Evolutionary conservation across 78 protist species (phyloP), one percentile per base, ranked within the genome.

Genomic region (Pelomyxa schiedti): DNA sequence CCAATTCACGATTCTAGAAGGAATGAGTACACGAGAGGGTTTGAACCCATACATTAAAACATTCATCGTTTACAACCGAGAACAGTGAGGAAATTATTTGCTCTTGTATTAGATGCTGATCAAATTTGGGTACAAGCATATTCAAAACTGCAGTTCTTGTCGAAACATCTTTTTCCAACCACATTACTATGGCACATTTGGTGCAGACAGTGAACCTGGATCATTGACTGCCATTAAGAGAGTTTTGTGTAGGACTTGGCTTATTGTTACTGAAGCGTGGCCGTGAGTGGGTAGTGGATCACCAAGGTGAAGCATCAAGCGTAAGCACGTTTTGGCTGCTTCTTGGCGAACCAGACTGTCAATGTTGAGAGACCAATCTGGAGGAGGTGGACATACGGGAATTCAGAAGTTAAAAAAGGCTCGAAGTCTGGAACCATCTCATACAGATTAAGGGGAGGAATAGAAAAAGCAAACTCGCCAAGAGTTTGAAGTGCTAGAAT

Each of bases 1-100:
- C 92, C 24, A 92, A 39, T 42, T 77, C 92, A 5, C 96, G 69
- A 28, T 90, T 88, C 37, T n/a, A n/a, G n/a, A n/a, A n/a, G n/a
- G n/a, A n/a, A n/a, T n/a, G n/a, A n/a, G n/a, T n/a, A n/a, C n/a
- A n/a, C n/a, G n/a, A n/a, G n/a, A n/a, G n/a, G n/a, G n/a, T n/a
- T n/a, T n/a, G n/a, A n/a, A n/a, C n/a, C n/a, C n/a, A n/a, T n/a
- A n/a, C n/a, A n/a, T 74, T 64, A 4, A 53, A 67, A 30, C 0
- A 24, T 32, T 81, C 92, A 73, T 90, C 96, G 65, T 93, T 85
- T 43, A 89, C 58, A 3, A 82, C 86, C 24, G 75, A 6, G 39
- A 84, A 82, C 28, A 93, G 69, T 24, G 78, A 69, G 29, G 81
- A 74, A 5, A 95, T 38, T 53, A 80, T 77, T 42, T 90, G 92